Conservation (phyloP, 176 grass and related monocot species). For the Zizania latifolia region DNA sequence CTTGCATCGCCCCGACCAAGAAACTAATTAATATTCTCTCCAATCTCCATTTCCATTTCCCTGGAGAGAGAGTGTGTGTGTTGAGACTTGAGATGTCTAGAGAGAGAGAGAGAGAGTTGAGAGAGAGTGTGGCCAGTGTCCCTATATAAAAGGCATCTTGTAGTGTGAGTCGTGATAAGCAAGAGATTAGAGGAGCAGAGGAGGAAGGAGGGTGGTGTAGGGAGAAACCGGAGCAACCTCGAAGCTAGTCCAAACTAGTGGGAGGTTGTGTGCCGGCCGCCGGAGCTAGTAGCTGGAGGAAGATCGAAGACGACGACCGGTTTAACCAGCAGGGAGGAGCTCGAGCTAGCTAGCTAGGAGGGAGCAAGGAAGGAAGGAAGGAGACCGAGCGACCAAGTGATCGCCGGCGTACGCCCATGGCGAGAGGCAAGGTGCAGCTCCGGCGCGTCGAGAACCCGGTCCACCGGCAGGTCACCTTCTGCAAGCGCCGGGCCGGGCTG, state of each 20-base stretch:
- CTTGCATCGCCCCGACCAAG: not conserved
- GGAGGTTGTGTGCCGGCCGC: slow-evolving; percentile 59
- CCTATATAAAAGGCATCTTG: slow-evolving; percentile 40
- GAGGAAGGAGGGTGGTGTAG: slow-evolving; percentile 3
- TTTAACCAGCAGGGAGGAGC: too few relatives aligned
- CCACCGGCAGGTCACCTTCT: slow-evolving; percentile 93
- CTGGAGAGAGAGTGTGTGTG: slow-evolving; percentile 14
- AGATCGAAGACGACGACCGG: too few relatives aligned
- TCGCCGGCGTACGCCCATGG: too few relatives aligned
- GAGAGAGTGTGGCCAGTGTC: slow-evolving; percentile 1
- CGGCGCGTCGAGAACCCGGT: slow-evolving; percentile 70
- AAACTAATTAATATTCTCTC: slow-evolving; percentile 29
- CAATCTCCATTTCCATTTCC: slow-evolving; percentile 21
- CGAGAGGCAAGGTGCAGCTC: slow-evolving; percentile 66
- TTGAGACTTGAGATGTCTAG: too few relatives aligned
- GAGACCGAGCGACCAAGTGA: not conserved
- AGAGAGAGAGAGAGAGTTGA: not conserved
- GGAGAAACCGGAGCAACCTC: slow-evolving; percentile 55
- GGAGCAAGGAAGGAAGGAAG: not conserved
- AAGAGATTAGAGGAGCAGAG: slow-evolving; percentile 4
- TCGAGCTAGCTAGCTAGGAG: not conserved
- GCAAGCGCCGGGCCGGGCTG: slow-evolving; percentile 84
- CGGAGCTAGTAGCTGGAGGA: too few relatives aligned
- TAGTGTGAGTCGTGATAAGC: slow-evolving; percentile 24
- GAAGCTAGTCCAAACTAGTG: slow-evolving; percentile 99